phyloP scores from a whole-genome alignment of 2,329 filamentous ascomycete genomes.

The Aureobasidium sp. region DNA sequence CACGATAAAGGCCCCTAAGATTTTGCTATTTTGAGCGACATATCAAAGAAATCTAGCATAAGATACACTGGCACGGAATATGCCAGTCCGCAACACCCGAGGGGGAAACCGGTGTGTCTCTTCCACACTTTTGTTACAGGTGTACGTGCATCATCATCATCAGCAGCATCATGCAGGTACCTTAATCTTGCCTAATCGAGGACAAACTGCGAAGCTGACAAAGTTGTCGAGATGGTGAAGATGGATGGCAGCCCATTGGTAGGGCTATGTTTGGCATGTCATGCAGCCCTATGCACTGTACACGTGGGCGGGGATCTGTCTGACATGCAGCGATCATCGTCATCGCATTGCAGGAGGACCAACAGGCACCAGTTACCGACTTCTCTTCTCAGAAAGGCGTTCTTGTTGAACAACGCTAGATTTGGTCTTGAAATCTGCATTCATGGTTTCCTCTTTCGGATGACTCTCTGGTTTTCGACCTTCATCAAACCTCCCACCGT shows the following conservation, averaged over 20 bases:
- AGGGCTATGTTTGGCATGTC: neutral
- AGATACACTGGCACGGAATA: too few relatives aligned
- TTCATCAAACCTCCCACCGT: too few relatives aligned
- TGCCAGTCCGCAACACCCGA: too few relatives aligned
- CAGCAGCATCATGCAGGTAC: neutral
- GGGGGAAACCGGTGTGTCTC: too few relatives aligned
- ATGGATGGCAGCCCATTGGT: too few relatives aligned
- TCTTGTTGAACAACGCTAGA: neutral
- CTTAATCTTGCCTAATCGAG: neutral
- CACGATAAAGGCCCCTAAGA: neutral
- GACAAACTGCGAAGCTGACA: neutral
- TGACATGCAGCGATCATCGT: constrained; percentile 1
- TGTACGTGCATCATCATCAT: too few relatives aligned
- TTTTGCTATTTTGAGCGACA: neutral
- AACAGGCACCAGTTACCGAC: neutral
- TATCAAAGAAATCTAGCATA: neutral
- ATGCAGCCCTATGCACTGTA: neutral
- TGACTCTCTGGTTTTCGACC: too few relatives aligned
- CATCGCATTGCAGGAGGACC: neutral
- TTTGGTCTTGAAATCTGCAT: too few relatives aligned
- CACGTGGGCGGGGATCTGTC: neutral
- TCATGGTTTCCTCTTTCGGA: neutral
- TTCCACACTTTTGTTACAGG: too few relatives aligned
- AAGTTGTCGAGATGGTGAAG: neutral
- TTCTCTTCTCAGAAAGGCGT: neutral